A percentile compares a stretch with the other conserved stretches of the same genome.
Conservation (phyloP, 805 yeast genomes). For the Candida ipomoeae region DNA sequence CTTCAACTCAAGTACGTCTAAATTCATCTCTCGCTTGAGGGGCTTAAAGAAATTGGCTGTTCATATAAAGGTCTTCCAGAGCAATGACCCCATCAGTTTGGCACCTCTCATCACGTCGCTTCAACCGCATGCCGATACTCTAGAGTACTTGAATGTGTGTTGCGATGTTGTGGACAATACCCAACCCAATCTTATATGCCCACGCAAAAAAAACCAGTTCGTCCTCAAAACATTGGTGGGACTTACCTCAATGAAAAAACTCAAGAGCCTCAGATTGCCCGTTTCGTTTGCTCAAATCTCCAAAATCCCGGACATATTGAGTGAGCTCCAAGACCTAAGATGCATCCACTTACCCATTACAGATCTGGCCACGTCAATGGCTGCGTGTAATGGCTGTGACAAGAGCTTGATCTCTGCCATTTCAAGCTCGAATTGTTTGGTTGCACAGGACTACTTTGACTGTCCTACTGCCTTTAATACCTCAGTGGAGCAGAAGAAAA, state of each 20-base stretch:
- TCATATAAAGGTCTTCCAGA: conserved; percentile 9
- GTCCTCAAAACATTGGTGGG: conserved; percentile 9
- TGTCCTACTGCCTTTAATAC: conserved; percentile 12
- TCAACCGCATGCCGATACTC: conserved; percentile 9
- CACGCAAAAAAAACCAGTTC: conserved; percentile 5
- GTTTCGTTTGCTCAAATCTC: conserved; percentile 9
- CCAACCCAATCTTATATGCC: conserved; percentile 6
- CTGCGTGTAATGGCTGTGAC: conserved; percentile 10
- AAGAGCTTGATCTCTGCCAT: conserved; percentile 6
- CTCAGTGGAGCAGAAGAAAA: conserved; percentile 6
- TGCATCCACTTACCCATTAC: conserved; percentile 13
- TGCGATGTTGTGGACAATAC: conserved; percentile 10
- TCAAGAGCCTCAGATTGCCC: conserved; percentile 11
- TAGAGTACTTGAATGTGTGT: conserved; percentile 13
- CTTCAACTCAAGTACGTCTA: conserved; percentile 9
- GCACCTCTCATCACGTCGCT: conserved; percentile 10
- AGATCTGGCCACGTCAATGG: conserved; percentile 6
- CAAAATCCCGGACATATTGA: conserved; percentile 4
- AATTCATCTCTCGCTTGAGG: conserved; percentile 3
- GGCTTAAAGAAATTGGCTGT: conserved; percentile 9
- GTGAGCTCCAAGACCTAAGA: not conserved
- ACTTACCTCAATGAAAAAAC: conserved; percentile 3
- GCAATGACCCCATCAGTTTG: conserved; percentile 6
- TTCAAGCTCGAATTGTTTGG: conserved; percentile 11
- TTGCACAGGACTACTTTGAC: conserved; percentile 13